phyloP scores from a whole-genome alignment of 2,329 filamentous ascomycete species.

The Davidsoniella australis region DNA sequence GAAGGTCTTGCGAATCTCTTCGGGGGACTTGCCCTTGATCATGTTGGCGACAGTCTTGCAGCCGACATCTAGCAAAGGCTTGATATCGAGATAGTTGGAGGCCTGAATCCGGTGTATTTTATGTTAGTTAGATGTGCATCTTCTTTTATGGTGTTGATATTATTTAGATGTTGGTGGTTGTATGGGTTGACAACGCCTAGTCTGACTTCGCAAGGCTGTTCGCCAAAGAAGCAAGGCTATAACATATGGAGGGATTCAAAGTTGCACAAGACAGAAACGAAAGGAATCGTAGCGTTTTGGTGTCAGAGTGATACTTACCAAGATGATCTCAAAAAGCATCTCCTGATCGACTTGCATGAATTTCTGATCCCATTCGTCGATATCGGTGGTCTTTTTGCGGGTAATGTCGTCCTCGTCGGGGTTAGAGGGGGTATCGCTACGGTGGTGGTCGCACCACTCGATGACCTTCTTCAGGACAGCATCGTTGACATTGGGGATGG shows the following conservation, averaged over 20 bases:
- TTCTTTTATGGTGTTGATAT: not conserved
- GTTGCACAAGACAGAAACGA: not conserved
- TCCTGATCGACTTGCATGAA: conserved; percentile 99
- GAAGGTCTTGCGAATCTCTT: conserved; percentile 98
- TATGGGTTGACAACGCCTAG: not conserved
- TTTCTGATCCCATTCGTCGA: conserved; percentile 99
- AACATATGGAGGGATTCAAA: no score
- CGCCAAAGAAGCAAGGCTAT: no score
- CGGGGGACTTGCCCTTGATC: conserved; percentile 99
- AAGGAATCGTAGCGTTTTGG: not conserved
- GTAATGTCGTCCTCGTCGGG: conserved; percentile 84
- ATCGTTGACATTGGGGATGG: conserved; percentile 86
- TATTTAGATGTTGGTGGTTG: not conserved
- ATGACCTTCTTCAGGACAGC: conserved; percentile 88
- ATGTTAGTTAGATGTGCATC: not conserved
- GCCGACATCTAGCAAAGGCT: conserved; percentile 88
- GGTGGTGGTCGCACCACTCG: conserved; percentile 95
- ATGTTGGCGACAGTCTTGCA: conserved; percentile 99
- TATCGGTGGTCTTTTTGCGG: conserved; percentile 96
- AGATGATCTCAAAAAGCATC: conserved; percentile 98
- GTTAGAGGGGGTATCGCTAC: conserved; percentile 64
- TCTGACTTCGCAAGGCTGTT: not conserved
- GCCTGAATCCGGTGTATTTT: conserved; percentile 36
- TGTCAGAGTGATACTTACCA: conserved; percentile 39
- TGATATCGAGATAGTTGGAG: conserved; percentile 97